Conservation (phyloP, 352 stramenopile species). For the Globisporangium parvum region DNA sequence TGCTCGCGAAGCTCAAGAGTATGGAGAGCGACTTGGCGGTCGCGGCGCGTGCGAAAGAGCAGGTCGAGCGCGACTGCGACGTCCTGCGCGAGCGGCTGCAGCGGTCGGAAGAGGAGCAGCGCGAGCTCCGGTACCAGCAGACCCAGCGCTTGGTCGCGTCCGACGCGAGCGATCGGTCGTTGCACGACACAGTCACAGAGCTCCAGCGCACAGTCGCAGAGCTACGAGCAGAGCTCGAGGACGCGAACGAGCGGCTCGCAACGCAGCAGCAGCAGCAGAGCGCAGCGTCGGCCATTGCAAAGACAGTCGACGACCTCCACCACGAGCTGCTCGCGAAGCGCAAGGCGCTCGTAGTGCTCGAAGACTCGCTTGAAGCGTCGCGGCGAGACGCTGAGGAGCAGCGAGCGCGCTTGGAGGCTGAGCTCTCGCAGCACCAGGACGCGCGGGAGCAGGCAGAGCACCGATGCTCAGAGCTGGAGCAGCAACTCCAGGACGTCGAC, state of each 20-base stretch:
- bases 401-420: neutral
- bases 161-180: slow-evolving; percentile 29
- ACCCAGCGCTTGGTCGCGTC: slow-evolving; percentile 43
- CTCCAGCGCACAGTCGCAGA: slow-evolving; percentile 23
- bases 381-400: neutral
- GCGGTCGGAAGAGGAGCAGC: slow-evolving; percentile 42
- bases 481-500: slow-evolving; percentile 12
- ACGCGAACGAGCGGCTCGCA: slow-evolving; percentile 6
- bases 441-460: neutral
- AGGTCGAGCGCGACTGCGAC: slow-evolving; percentile 29
- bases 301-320: slow-evolving; percentile 24
- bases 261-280: slow-evolving; percentile 15
- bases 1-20: slow-evolving; percentile 29
- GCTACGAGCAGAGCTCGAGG: slow-evolving; percentile 25
- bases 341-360: slow-evolving; percentile 21
- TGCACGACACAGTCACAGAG: slow-evolving; percentile 29
- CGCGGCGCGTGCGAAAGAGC: slow-evolving; percentile 16
- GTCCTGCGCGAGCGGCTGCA: slow-evolving; percentile 22
- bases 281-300: slow-evolving; percentile 16
- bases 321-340: slow-evolving; percentile 21
- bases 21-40: slow-evolving; percentile 26
- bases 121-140: slow-evolving; percentile 53
- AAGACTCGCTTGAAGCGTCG: slow-evolving; percentile 19
- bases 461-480: slow-evolving; percentile 6
- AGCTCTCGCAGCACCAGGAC: slow-evolving; percentile 2